Evolutionary conservation across 1,139 yeast species (phyloP).

Genomic region (Eremothecium cymbalariae): DNA sequence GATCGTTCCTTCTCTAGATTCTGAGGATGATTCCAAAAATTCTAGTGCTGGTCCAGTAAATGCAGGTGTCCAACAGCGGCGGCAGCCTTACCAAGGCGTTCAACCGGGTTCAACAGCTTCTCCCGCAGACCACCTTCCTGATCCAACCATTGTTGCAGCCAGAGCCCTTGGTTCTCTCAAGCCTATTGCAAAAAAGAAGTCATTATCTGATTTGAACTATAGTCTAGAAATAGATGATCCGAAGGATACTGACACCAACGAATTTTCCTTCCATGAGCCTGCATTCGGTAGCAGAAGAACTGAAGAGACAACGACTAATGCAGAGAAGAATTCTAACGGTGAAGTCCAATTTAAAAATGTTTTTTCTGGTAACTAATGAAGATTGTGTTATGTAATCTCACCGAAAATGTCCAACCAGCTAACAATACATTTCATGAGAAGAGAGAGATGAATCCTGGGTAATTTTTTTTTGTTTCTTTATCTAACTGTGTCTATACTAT

Average conservation of each 20-base stretch:
- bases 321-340: slow-evolving; percentile 3
- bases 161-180: slow-evolving; percentile 10
- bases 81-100: slow-evolving; percentile 1
- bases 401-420: background rate
- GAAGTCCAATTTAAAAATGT: slow-evolving; percentile 18
- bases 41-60: background rate
- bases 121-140: slow-evolving; percentile 6
- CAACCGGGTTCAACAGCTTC: slow-evolving; percentile 6
- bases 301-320: slow-evolving; percentile 1
- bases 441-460: too few relatives aligned
- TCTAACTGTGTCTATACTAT: slow-evolving; percentile 5
- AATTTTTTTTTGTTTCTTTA: slow-evolving; percentile 1
- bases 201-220: slow-evolving; percentile 7
- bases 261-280: slow-evolving; percentile 12
- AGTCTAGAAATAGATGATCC: slow-evolving; percentile 4
- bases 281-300: slow-evolving; percentile 8
- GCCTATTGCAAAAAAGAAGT: slow-evolving; percentile 8
- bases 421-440: slow-evolving; percentile 1
- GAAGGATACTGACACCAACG: slow-evolving; percentile 10
- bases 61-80: slow-evolving; percentile 1
- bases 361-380: slow-evolving; percentile 3
- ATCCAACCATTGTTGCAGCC: slow-evolving; percentile 10
- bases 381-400: background rate
- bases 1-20: slow-evolving; percentile 14
- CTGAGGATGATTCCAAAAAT: slow-evolving; percentile 7